Evolutionary conservation across 148 eudicot genomes (phyloP).

Genomic region (Fagopyrum homotropicum): DNA sequence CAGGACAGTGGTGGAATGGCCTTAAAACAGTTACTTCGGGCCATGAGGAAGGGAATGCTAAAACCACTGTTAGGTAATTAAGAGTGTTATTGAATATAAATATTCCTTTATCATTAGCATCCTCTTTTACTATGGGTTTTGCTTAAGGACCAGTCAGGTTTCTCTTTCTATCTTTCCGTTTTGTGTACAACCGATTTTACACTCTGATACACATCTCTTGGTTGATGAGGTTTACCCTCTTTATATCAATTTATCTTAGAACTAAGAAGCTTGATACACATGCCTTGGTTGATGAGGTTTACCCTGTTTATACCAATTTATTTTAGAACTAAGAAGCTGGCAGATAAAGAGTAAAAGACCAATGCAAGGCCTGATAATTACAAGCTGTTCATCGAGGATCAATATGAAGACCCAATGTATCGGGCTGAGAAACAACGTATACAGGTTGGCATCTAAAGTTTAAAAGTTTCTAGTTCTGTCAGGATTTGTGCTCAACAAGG

Average conservation of each 20-base stretch:
- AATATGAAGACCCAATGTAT: background rate
- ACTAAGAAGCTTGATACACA: background rate
- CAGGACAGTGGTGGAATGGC: no score
- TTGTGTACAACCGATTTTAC: no score
- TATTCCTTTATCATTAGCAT: no score
- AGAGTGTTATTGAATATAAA: no score
- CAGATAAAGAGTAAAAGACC: background rate
- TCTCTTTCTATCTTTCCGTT: no score
- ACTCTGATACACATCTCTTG: background rate
- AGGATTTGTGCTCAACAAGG: background rate
- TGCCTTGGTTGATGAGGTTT: background rate
- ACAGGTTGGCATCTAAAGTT: background rate
- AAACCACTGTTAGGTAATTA: no score
- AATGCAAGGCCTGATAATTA: background rate
- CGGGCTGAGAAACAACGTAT: background rate
- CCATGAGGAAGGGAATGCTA: no score
- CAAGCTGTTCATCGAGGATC: background rate
- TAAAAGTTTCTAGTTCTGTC: background rate
- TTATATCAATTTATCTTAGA: background rate
- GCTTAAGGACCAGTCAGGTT: no score
- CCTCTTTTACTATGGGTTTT: no score
- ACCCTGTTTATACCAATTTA: background rate
- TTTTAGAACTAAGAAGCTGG: background rate
- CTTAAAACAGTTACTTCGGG: no score
- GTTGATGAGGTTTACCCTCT: background rate